phyloP scores from a whole-genome alignment of 257 asterid genomes.

The Solanum appendiculatum region DNA sequence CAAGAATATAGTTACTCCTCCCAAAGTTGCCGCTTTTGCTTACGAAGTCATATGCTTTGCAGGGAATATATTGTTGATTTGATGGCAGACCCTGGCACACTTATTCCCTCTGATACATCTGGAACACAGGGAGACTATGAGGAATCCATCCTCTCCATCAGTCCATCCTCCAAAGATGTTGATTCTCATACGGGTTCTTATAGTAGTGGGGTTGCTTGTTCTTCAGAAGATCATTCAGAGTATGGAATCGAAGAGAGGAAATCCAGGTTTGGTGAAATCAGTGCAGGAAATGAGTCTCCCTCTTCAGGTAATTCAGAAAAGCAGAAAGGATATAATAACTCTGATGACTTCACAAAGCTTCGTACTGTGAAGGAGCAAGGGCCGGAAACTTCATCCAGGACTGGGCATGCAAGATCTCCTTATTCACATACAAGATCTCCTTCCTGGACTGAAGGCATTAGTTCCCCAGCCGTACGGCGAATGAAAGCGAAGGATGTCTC shows the following conservation, averaged over 20 bases:
- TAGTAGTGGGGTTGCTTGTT: conserved; percentile 28
- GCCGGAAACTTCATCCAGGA: conserved; percentile 30
- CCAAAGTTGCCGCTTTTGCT: background rate
- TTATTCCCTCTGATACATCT: conserved; percentile 84
- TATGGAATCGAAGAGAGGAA: conserved; percentile 11
- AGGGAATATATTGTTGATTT: conserved; percentile 97
- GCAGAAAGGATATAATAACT: conserved; percentile 3
- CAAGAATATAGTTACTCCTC: background rate
- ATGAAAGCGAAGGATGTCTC: conserved; percentile 89
- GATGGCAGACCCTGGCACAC: conserved; percentile 98
- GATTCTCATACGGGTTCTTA: conserved; percentile 35
- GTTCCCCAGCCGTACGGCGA: conserved; percentile 71
- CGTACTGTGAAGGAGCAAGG: conserved; percentile 18
- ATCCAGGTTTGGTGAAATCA: conserved; percentile 19
- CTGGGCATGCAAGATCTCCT: conserved; percentile 22
- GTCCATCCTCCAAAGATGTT: conserved; percentile 16
- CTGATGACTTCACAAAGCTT: conserved; percentile 20
- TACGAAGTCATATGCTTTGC: conserved; percentile 6
- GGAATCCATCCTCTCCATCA: conserved; percentile 17
- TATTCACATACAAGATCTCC: conserved; percentile 79
- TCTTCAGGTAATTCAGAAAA: conserved; percentile 17
- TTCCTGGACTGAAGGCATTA: conserved; percentile 96
- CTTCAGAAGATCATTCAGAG: conserved; percentile 22
- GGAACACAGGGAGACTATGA: conserved; percentile 33
- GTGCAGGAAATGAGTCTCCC: conserved; percentile 18